These are phyloP conservation scores for Calonectria pteridis DNA, from an alignment of 2,329 filamentous ascomycete species.

Conservation along the genomic window DNA sequence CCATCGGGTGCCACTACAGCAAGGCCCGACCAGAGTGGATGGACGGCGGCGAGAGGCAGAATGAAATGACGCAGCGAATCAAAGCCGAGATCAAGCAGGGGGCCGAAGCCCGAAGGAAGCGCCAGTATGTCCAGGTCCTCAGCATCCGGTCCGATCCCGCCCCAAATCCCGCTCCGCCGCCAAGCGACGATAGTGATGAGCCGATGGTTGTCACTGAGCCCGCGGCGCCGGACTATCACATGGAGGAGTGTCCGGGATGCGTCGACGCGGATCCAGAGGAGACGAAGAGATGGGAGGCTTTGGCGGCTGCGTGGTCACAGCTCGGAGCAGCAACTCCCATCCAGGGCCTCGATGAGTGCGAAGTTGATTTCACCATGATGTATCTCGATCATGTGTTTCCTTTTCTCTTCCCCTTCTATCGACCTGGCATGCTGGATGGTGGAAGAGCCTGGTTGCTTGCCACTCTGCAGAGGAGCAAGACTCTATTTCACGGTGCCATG, in stretches of 20 bases:
- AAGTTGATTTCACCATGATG: conserved; percentile 16
- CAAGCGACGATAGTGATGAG: neutral
- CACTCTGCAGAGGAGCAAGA: conserved; percentile 61
- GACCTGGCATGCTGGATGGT: conserved; percentile 59
- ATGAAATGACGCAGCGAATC: conserved; percentile 39
- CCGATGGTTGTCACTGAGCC: neutral
- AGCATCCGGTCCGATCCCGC: neutral
- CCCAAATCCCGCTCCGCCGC: neutral
- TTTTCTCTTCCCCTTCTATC: conserved; percentile 68
- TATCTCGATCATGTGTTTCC: conserved; percentile 59
- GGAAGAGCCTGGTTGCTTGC: conserved; percentile 66
- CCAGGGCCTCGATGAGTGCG: neutral
- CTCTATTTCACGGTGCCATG: conserved; percentile 63
- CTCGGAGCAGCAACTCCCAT: neutral
- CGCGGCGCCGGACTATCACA: neutral
- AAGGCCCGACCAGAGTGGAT: conserved; percentile 61
- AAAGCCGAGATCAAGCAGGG: conserved; percentile 42
- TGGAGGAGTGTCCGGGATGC: neutral
- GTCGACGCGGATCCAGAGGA: neutral
- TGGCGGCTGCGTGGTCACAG: neutral
- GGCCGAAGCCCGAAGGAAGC: conserved; percentile 49
- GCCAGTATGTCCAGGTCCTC: conserved; percentile 17
- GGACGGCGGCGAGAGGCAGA: conserved; percentile 49
- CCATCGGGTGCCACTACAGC: conserved; percentile 62
- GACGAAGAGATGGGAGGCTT: neutral